phyloP scores from a whole-genome alignment of 371 early-diverging fungal genomes.

The Apophysomyces elegans region DNA sequence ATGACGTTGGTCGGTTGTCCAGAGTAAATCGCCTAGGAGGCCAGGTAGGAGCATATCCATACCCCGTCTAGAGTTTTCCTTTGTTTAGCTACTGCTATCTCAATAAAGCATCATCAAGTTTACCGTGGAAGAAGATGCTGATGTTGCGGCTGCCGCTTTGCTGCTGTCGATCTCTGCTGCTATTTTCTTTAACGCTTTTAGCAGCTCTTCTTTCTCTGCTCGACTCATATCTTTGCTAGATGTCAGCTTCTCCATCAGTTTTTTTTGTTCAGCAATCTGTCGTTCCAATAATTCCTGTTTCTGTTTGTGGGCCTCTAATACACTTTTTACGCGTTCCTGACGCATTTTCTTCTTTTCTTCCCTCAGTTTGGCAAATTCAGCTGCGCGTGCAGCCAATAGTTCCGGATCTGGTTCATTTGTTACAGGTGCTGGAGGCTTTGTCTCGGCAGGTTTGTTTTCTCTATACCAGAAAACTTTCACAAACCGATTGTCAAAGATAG shows the following conservation, averaged over 20 bases:
- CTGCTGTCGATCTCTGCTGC: conserved; percentile 36
- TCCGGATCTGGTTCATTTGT: conserved; percentile 43
- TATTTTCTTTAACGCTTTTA: conserved; percentile 45
- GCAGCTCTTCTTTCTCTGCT: conserved; percentile 56
- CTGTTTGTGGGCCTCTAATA: conserved; percentile 61
- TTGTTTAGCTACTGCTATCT: too few relatives aligned
- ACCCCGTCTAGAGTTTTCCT: conserved; percentile 30
- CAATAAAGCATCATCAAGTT: too few relatives aligned
- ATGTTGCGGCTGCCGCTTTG: conserved; percentile 14
- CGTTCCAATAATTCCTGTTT: conserved; percentile 58
- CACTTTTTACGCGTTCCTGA: conserved; percentile 57
- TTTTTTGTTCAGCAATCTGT: conserved; percentile 61
- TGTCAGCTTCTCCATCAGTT: conserved; percentile 57
- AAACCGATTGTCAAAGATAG: conserved; percentile 78
- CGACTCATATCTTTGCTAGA: conserved; percentile 51
- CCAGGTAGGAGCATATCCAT: conserved; percentile 55
- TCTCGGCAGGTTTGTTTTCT: conserved; percentile 10
- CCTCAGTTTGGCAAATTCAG: conserved; percentile 35
- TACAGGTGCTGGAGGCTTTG: conserved; percentile 22
- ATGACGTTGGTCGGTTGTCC: conserved; percentile 74
- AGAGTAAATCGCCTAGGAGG: conserved; percentile 44
- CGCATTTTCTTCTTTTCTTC: conserved; percentile 44
- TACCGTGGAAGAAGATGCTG: background rate
- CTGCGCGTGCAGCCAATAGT: conserved; percentile 42
- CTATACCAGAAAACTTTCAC: conserved; percentile 73